Base-by-base conservation (phyloP, 805 yeast genomes). In the Sugiyamaella lignohabitans region DNA sequence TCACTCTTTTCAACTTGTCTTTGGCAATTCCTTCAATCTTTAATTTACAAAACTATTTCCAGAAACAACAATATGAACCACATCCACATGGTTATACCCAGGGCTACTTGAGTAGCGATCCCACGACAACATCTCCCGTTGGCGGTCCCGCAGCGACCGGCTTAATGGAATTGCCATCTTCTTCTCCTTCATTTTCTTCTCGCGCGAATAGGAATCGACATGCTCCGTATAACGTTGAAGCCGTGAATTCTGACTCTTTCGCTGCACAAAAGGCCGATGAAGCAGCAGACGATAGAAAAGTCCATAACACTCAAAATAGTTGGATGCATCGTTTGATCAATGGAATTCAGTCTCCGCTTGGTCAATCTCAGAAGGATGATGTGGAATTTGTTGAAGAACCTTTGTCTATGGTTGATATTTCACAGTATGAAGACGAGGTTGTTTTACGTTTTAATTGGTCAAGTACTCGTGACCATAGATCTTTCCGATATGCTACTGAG, bases 391-490 rank as follows among this genome's bases (percentile, higher is more conserved):
- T 39, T n/a, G 35, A 23, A 3, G 17, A 22, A n/a, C 46, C 24
- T 19, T 18, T n/a, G 37, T 35, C 42, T 20, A 34, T 23, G 16
- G 46, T 51, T 8, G 50, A 51, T 38, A 41, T 76, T 40, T 24
- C 53, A 0, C 70, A 67, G 38, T 77, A 76, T 53, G 57, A 57
- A 21, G 66, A 62, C 24, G 69, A 75, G 27, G 62, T 65, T 40
- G 80, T 79, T 16, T 55, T 76, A 16, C 62, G 84, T 50, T 57
- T 78, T 19, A 48, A 55, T 21, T 69, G 47, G 42, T 21, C 47
- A 22, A 32, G 48, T 19, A 14, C 39, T 5, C 30, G 45, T n/a
- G 60, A 59, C 35, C 51, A 42, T 30, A 42, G 34, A 8, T 49
- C 52, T 22, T 53, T 63, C 18, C 32, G 45, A 22, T 47, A 52